Conservation (phyloP, 2,329 filamentous ascomycete genomes). For the Pseudocercospora macadamiae region DNA sequence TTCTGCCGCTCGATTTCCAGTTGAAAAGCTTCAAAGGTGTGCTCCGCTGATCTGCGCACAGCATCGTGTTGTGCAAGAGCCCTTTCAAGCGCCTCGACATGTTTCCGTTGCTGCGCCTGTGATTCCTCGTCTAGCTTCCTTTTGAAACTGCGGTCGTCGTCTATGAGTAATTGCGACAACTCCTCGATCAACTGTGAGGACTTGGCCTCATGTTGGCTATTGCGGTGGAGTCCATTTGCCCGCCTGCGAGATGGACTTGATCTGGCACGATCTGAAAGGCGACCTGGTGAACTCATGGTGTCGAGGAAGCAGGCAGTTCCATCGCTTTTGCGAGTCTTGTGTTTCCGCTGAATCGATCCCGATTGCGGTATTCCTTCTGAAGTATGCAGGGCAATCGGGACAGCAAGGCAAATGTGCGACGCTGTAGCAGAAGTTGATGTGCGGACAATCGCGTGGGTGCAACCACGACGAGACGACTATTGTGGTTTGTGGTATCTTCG, state of each 20-base stretch:
- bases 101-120: slow-evolving; percentile 22
- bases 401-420: no score
- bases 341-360: no score
- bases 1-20: slow-evolving; percentile 21
- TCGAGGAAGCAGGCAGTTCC: background rate
- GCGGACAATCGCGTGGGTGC: no score
- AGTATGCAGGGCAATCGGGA: no score
- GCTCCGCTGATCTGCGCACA: slow-evolving; percentile 21
- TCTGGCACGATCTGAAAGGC: slow-evolving; percentile 15
- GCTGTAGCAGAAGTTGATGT: no score
- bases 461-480: no score
- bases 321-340: background rate
- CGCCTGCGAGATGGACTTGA: slow-evolving; percentile 20
- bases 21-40: slow-evolving; percentile 20
- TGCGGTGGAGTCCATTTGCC: slow-evolving; percentile 12
- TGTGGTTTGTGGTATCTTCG: no score
- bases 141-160: slow-evolving; percentile 23
- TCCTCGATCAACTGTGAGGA: slow-evolving; percentile 21
- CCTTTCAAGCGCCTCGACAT: slow-evolving; percentile 25
- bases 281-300: slow-evolving; percentile 24
- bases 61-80: slow-evolving; percentile 24
- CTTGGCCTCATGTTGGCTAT: slow-evolving; percentile 9
- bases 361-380: no score
- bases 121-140: slow-evolving; percentile 23
- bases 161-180: slow-evolving; percentile 19